Conservation (phyloP, 345 rosid species). For the Corchorus olitorius region DNA sequence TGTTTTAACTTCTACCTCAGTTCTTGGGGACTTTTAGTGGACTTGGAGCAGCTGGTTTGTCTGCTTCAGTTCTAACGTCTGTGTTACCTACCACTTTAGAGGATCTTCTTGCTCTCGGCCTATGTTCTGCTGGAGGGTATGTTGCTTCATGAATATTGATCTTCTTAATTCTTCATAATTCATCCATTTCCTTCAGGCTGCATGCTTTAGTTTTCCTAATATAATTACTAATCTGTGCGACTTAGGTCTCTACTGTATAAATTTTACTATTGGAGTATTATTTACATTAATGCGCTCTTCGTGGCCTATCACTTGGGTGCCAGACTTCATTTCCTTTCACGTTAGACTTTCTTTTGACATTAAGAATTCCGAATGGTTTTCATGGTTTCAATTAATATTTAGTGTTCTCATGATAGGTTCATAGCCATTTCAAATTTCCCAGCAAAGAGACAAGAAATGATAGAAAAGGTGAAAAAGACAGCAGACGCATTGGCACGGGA, state of each 20-base stretch:
- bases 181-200: slow-evolving; percentile 1
- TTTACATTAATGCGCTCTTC: too few relatives aligned
- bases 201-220: not conserved
- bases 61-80: slow-evolving; percentile 90
- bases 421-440: slow-evolving; percentile 83
- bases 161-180: slow-evolving; percentile 10
- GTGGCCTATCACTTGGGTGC: not conserved
- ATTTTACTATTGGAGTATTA: too few relatives aligned
- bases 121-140: slow-evolving; percentile 99
- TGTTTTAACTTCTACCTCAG: slow-evolving; percentile 36
- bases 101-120: slow-evolving; percentile 92
- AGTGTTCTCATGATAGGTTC: slow-evolving; percentile 45
- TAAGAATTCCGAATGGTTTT: not conserved
- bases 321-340: not conserved
- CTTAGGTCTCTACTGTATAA: not conserved
- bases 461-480: slow-evolving; percentile 62
- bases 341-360: not conserved
- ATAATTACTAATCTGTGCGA: not conserved
- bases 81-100: slow-evolving; percentile 82
- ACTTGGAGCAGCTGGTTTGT: slow-evolving; percentile 86
- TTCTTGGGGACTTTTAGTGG: slow-evolving; percentile 86
- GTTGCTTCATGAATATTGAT: slow-evolving; percentile 19
- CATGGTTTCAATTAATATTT: not conserved
- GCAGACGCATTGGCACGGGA: slow-evolving; percentile 69
- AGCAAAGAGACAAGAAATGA: slow-evolving; percentile 55